Base-by-base conservation (phyloP, 202 grass and related monocot genomes). In the Schoenoplectus tabernaemontani region DNA sequence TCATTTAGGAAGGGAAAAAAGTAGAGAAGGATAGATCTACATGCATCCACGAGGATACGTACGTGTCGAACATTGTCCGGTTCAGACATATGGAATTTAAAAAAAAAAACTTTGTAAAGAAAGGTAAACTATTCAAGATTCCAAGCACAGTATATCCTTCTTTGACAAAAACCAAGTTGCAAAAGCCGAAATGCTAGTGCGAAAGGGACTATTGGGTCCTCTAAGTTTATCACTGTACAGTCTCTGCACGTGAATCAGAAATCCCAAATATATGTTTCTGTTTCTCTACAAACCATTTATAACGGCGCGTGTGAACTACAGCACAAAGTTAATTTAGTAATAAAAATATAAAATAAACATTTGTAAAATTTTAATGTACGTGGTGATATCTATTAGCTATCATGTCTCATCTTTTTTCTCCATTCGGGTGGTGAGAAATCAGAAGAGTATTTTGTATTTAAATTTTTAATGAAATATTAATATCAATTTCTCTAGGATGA, bases 41-140 rank as follows among this genome's bases (percentile, higher is more conserved):
- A 50, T 70, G 66, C 38, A 47, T 70, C 4, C 32, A 78, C 59
- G 54, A 19, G 75, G 7, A 42, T n/a, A n/a, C n/a, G n/a, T 42
- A 78, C 75, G 75, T 78, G 57, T 78, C 54, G 13, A 78, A 59
- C 16, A 4, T 39, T 79, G 57, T 60, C 76, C 58, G 58, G 76
- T 32, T 41, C 76, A 61, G 24, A 62, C 76, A 61, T 28, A 15
- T 41, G 58, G 76, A 62, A 79, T 75, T 61, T n/a, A n/a, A n/a
- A n/a, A n/a, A n/a, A 62, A 41, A 72, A 62, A 17, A 62, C 56
- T 61, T 78, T 59, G 39, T 53, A 28, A 78, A 61, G 56, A 78
- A 62, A 61, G 46, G 69, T 11, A 62, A 62, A 62, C 53, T 61
- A 44, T 79, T 62, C 11, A 15, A 79, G 56, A 79, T 79, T 79